Evolutionary conservation across 2,329 filamentous ascomycete species (phyloP).

Genomic region (Reticulascus tulasneorum): DNA sequence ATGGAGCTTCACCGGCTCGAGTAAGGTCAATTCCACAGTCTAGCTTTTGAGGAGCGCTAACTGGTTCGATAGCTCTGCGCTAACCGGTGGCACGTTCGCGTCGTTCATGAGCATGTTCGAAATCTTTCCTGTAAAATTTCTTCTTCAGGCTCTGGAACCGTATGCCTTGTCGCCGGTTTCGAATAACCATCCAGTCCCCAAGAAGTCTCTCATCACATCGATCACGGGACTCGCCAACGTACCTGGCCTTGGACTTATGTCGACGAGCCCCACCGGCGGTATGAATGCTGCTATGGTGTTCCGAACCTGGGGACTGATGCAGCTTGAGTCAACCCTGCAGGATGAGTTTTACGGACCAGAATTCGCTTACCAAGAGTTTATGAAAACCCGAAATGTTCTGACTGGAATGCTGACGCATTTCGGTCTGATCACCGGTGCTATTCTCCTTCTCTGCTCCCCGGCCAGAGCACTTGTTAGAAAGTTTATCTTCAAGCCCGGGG

Average conservation of each 20-base stretch:
- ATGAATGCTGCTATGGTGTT: constrained; percentile 54
- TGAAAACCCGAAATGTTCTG: constrained; percentile 44
- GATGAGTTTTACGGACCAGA: constrained; percentile 53
- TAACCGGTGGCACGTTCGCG: constrained; percentile 62
- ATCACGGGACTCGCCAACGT: constrained; percentile 27
- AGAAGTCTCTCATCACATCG: too few species aligned
- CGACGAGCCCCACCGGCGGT: constrained; percentile 43
- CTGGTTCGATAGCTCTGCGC: constrained; percentile 41
- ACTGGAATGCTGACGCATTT: constrained; percentile 47
- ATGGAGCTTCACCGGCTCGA: constrained; percentile 42
- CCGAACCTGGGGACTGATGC: constrained; percentile 60
- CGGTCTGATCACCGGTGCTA: constrained; percentile 34
- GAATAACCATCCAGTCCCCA: constrained; percentile 28
- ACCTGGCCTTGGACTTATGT: constrained; percentile 50
- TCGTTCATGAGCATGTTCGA: constrained; percentile 61
- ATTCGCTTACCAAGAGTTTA: constrained; percentile 54
- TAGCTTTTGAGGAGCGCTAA: too few species aligned
- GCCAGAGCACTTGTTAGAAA: constrained; percentile 40
- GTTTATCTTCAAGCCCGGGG: constrained; percentile 45
- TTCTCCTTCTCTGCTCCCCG: constrained; percentile 42
- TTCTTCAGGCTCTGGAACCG: constrained; percentile 42
- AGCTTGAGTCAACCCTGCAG: constrained; percentile 35
- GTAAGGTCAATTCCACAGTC: too few species aligned
- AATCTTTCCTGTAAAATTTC: constrained; percentile 39
- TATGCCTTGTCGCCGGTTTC: constrained; percentile 56